Evolutionary conservation across 2,329 filamentous ascomycete species (phyloP).

Genomic region (Annulohypoxylon truncatum): DNA sequence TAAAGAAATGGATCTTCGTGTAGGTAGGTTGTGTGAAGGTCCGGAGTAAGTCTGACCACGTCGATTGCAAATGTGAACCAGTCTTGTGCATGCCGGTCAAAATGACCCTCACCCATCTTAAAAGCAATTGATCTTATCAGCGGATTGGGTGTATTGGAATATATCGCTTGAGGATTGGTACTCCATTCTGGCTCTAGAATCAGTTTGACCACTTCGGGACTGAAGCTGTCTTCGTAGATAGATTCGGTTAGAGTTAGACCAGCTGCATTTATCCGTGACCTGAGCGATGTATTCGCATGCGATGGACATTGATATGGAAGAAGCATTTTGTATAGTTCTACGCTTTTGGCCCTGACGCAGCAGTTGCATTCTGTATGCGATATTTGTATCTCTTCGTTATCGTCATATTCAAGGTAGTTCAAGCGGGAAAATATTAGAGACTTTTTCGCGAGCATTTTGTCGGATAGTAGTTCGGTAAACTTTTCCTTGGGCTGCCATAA

Average conservation of each 20-base stretch:
- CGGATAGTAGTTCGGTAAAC: no score
- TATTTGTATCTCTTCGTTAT: neutral
- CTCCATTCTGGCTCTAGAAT: slow-evolving; percentile 32
- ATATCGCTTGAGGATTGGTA: neutral
- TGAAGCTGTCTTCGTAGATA: neutral
- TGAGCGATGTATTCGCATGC: slow-evolving; percentile 3
- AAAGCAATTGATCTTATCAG: neutral
- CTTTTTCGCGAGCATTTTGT: neutral
- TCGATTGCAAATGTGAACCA: slow-evolving; percentile 16
- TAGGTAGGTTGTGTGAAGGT: slow-evolving; percentile 3
- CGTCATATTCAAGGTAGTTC: neutral
- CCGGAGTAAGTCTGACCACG: neutral
- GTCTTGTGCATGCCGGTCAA: no score
- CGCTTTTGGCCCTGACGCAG: accelerated
- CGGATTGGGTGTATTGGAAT: neutral
- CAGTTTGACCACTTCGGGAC: neutral
- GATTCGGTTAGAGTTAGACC: neutral
- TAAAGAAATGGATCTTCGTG: no score
- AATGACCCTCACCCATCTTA: neutral
- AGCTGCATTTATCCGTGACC: neutral
- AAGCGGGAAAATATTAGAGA: neutral
- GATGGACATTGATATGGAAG: slow-evolving; percentile 23
- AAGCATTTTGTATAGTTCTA: neutral
- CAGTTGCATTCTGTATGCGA: neutral
- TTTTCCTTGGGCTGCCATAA: no score